Evolutionary conservation across 306 rosid species (phyloP).

Genomic region (Cicer yamashitae): DNA sequence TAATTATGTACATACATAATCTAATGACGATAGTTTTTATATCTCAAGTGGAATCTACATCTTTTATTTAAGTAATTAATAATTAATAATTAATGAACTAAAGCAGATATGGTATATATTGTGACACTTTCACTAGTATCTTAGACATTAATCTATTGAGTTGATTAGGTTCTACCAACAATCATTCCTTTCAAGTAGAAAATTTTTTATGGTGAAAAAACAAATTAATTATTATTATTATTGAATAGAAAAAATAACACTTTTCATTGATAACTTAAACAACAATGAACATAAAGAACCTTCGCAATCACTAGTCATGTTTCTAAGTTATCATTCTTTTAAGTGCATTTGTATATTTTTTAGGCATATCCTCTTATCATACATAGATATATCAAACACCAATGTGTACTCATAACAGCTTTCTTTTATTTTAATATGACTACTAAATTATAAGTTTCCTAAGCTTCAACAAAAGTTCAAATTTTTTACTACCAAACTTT

Average conservation of each 20-base stretch:
- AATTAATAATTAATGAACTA: slow-evolving; percentile 30
- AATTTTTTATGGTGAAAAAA: slow-evolving; percentile 45
- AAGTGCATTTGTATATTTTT: slow-evolving; percentile 43
- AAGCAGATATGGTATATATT: slow-evolving; percentile 42
- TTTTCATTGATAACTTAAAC: slow-evolving; percentile 60
- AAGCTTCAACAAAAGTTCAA: slow-evolving; percentile 54
- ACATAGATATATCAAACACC: slow-evolving; percentile 46
- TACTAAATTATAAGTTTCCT: slow-evolving; percentile 48
- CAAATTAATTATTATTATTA: slow-evolving; percentile 21
- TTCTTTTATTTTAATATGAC: slow-evolving; percentile 45
- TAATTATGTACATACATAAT: slow-evolving; percentile 34
- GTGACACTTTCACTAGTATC: slow-evolving; percentile 53
- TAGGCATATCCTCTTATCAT: slow-evolving; percentile 46
- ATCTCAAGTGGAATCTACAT: slow-evolving; percentile 56
- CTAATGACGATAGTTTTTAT: slow-evolving; percentile 34
- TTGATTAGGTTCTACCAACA: slow-evolving; percentile 54
- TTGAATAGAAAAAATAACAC: slow-evolving; percentile 43
- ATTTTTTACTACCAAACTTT: slow-evolving; percentile 46
- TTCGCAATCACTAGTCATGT: slow-evolving; percentile 44
- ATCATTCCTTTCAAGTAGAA: slow-evolving; percentile 49
- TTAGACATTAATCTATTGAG: slow-evolving; percentile 51
- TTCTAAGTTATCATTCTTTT: slow-evolving; percentile 53
- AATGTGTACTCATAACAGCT: slow-evolving; percentile 41
- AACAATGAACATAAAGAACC: slow-evolving; percentile 38
- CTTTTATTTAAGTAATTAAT: slow-evolving; percentile 42